These are phyloP conservation scores for Monosporascus sp. DNA, from an alignment of 2,329 filamentous ascomycete genomes.

Conservation along the genomic window DNA sequence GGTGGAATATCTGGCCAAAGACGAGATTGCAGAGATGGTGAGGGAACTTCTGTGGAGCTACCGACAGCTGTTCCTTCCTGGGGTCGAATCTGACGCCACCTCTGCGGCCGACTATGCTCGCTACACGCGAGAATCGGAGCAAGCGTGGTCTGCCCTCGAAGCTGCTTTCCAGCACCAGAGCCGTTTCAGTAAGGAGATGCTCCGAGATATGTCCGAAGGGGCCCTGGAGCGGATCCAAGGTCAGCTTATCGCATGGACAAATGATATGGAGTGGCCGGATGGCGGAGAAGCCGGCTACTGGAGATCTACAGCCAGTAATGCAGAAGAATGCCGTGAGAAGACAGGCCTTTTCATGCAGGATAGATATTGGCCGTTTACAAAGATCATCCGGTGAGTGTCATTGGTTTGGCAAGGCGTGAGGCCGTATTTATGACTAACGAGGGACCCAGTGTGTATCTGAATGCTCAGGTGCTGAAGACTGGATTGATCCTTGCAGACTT, in stretches of 20 bases:
- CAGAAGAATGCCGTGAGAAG: constrained; percentile 23
- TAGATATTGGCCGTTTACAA: constrained; percentile 30
- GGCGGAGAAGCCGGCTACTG: constrained; percentile 20
- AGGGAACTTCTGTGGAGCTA: constrained; percentile 28
- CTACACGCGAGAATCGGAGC: constrained; percentile 22
- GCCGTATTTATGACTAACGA: not conserved
- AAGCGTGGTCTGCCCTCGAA: constrained; percentile 36
- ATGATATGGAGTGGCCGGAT: constrained; percentile 25
- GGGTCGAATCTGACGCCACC: constrained; percentile 12
- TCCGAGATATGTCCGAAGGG: constrained; percentile 21
- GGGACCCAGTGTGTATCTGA: constrained; percentile 22
- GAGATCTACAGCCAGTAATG: constrained; percentile 22
- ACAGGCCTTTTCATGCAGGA: constrained; percentile 28
- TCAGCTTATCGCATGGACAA: constrained; percentile 23
- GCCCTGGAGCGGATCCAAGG: constrained; percentile 17
- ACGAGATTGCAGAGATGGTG: constrained; percentile 22
- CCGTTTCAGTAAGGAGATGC: constrained; percentile 16
- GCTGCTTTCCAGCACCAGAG: constrained; percentile 27
- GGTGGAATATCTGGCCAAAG: constrained; percentile 24
- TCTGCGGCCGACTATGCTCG: constrained; percentile 19
- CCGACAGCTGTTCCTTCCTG: constrained; percentile 22
- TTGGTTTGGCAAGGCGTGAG: not conserved
- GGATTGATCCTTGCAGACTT: constrained; percentile 30
- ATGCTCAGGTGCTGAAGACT: constrained; percentile 24
- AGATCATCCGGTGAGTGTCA: constrained; percentile 25